Conservation (phyloP, 257 asterid species). For the Nicotiana benthamiana region DNA sequence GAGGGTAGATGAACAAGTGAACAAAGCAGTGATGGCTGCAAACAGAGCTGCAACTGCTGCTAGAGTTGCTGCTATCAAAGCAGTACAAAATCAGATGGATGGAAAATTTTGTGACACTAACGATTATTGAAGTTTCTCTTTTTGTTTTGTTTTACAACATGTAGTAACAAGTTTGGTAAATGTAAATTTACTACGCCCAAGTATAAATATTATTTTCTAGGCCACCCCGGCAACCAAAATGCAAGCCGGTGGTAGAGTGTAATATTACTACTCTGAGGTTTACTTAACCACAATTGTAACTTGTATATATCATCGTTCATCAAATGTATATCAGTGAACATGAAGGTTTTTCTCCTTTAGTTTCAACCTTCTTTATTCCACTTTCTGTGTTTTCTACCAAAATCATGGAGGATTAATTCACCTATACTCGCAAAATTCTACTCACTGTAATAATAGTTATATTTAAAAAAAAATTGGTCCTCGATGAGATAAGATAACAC, state of each 20-base stretch:
- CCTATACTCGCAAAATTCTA: no score
- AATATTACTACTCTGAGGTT: not conserved
- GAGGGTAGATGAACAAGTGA: slow-evolving; percentile 64
- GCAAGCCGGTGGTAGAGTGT: slow-evolving; percentile 37
- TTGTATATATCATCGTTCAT: slow-evolving; percentile 35
- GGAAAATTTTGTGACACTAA: slow-evolving; percentile 35
- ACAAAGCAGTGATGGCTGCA: slow-evolving; percentile 63
- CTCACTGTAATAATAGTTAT: no score
- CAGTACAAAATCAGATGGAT: slow-evolving; percentile 43
- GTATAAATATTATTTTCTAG: not conserved
- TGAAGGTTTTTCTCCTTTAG: not conserved
- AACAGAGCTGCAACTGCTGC: slow-evolving; percentile 59
- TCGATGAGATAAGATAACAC: no score
- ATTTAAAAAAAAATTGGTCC: no score
- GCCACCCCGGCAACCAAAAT: slow-evolving; percentile 31
- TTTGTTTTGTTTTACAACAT: not conserved
- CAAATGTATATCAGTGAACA: slow-evolving; percentile 21
- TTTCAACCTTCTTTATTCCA: no score
- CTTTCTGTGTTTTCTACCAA: no score
- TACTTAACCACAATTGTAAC: slow-evolving; percentile 21
- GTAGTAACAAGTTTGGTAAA: not conserved
- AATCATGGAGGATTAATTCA: no score
- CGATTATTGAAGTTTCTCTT: not conserved
- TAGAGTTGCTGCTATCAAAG: slow-evolving; percentile 57
- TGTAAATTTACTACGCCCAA: slow-evolving; percentile 20